Evolutionary conservation across 108 stramenopile genomes (phyloP), one percentile per base, ranked within the genome.

Genomic region (Nitzschia sp.): DNA sequence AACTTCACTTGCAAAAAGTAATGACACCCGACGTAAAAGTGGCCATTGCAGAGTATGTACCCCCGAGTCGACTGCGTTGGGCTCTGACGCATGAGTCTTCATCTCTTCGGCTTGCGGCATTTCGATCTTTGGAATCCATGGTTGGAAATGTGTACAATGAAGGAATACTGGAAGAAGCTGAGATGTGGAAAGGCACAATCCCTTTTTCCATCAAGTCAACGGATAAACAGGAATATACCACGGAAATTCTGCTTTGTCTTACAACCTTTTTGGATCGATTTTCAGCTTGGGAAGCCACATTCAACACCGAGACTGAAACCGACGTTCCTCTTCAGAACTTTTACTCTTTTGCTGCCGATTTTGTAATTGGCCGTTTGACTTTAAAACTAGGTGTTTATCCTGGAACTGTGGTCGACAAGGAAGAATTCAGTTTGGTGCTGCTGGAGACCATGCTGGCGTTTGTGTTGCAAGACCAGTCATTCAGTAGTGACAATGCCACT

Each of bases 361-460:
- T 82, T 76, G 66, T 87, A 11, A 52, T 87, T 17, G 27, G 38
- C 17, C 76, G 80, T 11, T 26, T 87, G 13, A 22, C 77, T 19
- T 21, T 77, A 9, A 45, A 50, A 19, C 68, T 80, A 53, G 67
- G 52, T 8, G 78, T 71, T 0, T 87, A 87, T 63, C 81, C 83
- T 44, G 86, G 86, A 30, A 75, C 83, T 11, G 67, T 82, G 0
- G 50, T 53, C 17, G 83, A 82, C 45, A 87, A 87, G 69, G 83
- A 84, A 71, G 34, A 30, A 0, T 82, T 79, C 38, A 54, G 57
- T 16, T 45, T 87, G 26, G 26, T 70, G 15, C 17, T 84, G 29
- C 45, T 83, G 21, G 69, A 66, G 28, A 66, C 69, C 47, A 27
- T 84, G 6, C 16, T 84, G 13, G 36, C 52, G 3, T 81, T 83